phyloP scores from a whole-genome alignment of 108 stramenopile genomes.

The Cyclotella sp. region DNA sequence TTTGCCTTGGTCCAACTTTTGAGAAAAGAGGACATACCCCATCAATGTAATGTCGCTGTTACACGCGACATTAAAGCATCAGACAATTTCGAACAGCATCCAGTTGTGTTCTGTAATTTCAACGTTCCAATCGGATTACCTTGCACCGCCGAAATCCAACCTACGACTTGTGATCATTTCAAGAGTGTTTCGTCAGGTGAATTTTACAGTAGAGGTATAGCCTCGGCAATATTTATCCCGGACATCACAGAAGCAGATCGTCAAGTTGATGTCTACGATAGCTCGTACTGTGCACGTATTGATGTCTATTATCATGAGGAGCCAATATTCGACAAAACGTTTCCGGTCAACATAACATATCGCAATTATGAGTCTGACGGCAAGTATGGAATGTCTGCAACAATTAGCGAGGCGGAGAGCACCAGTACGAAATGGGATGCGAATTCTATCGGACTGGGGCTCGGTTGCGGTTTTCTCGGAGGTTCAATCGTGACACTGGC shows the following conservation, averaged over 20 bases:
- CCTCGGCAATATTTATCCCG: background rate
- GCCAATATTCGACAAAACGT: background rate
- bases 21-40: background rate
- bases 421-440: background rate
- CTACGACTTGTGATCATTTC: background rate
- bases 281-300: slow-evolving; percentile 5
- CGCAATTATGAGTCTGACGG: background rate
- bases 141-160: slow-evolving; percentile 4
- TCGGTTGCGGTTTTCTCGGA: background rate
- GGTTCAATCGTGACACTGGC: background rate
- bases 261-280: background rate
- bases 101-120: background rate
- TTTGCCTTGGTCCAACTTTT: background rate
- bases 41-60: background rate
- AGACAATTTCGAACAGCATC: background rate
- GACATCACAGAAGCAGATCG: background rate
- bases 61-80: background rate
- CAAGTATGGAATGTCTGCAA: background rate
- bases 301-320: background rate
- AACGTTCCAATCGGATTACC: background rate
- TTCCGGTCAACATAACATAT: background rate
- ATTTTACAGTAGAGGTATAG: background rate
- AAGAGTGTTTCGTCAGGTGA: background rate
- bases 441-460: background rate
- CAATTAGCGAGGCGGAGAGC: background rate